These are phyloP conservation scores for Cercospora beticola DNA, from an alignment of 2,329 filamentous ascomycete genomes.

Conservation along the genomic window DNA sequence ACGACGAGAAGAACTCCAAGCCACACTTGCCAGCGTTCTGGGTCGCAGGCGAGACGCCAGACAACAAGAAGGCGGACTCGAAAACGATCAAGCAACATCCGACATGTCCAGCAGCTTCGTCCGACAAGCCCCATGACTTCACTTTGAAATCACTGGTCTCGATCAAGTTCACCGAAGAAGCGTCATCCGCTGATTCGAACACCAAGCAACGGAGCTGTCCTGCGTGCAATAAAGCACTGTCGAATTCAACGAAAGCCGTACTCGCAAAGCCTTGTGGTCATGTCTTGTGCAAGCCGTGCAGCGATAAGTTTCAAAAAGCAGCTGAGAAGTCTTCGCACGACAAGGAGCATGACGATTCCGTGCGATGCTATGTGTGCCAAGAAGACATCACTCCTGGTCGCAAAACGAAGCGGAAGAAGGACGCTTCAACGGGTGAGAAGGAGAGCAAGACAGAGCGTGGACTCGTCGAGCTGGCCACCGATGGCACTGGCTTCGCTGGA, in stretches of 20 bases:
- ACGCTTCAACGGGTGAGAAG: constrained; percentile 39
- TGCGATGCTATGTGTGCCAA: constrained; percentile 83
- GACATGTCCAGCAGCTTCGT: constrained; percentile 68
- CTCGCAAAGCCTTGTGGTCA: constrained; percentile 88
- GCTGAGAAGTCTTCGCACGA: constrained; percentile 59
- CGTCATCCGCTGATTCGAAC: constrained; percentile 43
- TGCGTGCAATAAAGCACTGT: constrained; percentile 77
- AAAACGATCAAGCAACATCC: constrained; percentile 60
- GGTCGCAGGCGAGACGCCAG: constrained; percentile 80
- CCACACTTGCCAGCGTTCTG: constrained; percentile 84
- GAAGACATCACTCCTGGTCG: constrained; percentile 60
- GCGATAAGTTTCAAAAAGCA: constrained; percentile 75
- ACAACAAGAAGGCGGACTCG: constrained; percentile 48
- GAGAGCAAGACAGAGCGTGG: constrained; percentile 64
- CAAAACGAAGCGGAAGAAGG: constrained; percentile 32
- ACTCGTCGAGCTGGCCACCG: constrained; percentile 74
- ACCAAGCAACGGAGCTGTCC: constrained; percentile 66
- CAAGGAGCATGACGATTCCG: constrained; percentile 52
- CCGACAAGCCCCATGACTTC: constrained; percentile 67
- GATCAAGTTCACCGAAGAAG: constrained; percentile 74
- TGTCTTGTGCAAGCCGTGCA: constrained; percentile 82
- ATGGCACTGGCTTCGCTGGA: constrained; percentile 90
- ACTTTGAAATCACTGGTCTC: constrained; percentile 75
- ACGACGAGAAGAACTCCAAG: constrained; percentile 62
- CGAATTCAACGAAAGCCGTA: constrained; percentile 78